Evolutionary conservation across 2,329 filamentous ascomycete genomes (phyloP).

Genomic region (Hypomyces rosellus): DNA sequence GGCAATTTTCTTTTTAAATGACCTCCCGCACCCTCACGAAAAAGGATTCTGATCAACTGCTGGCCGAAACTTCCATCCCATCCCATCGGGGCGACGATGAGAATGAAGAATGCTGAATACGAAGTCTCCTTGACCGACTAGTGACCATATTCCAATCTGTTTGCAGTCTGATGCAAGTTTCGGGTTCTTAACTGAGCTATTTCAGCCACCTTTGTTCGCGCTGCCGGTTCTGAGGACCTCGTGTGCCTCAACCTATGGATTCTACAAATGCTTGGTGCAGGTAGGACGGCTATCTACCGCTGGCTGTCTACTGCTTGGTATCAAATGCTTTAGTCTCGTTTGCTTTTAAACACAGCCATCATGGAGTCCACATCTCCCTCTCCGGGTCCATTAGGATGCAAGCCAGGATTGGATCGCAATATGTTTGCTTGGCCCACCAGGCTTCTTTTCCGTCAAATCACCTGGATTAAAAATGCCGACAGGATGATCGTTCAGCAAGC

Average conservation of each 20-base stretch:
- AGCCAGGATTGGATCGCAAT: too few species aligned
- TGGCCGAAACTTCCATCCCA: not conserved
- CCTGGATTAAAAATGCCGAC: too few species aligned
- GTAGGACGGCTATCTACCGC: not conserved
- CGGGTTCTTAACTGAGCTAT: slow-evolving; percentile 3
- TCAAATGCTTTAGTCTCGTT: not conserved
- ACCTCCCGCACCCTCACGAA: too few species aligned
- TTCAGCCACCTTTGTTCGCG: slow-evolving; percentile 1
- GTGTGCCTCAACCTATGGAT: not conserved
- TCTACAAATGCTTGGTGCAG: not conserved
- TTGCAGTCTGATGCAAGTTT: slow-evolving; percentile 2
- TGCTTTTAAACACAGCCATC: not conserved
- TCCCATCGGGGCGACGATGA: not conserved
- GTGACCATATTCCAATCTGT: not conserved
- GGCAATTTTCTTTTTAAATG: too few species aligned
- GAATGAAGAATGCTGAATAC: not conserved
- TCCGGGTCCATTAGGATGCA: too few species aligned
- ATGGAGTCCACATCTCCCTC: not conserved
- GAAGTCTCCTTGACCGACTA: slow-evolving; percentile 1
- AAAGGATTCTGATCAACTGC: not conserved
- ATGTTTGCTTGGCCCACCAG: too few species aligned
- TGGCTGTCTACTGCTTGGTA: not conserved
- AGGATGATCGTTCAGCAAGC: too few species aligned
- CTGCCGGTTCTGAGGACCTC: not conserved
- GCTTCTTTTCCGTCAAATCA: too few species aligned